phyloP scores from a whole-genome alignment of 1,284 basidiomycete species.

The Fomes fomentarius region DNA sequence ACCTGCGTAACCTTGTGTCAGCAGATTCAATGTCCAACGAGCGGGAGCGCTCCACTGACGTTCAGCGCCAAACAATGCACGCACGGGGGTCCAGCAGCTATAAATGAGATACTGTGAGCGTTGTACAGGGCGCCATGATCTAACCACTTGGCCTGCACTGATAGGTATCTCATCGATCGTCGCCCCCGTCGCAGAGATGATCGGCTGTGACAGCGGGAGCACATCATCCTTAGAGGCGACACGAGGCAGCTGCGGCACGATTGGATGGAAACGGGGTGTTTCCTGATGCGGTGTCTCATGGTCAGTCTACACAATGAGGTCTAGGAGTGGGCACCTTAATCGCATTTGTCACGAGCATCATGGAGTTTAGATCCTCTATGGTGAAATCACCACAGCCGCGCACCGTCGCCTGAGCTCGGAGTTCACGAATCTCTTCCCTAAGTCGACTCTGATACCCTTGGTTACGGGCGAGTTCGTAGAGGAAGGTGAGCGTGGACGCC shows the following conservation, averaged over 20 bases:
- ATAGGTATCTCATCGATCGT: conserved; percentile 38
- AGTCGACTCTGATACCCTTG: no score
- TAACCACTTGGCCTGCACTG: conserved; percentile 41
- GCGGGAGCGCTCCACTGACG: conserved; percentile 22
- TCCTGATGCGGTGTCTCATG: conserved; percentile 34
- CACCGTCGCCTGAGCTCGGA: no score
- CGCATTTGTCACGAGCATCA: conserved; percentile 23
- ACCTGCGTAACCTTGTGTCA: conserved; percentile 34
- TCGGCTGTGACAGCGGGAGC: conserved; percentile 44
- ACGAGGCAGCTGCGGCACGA: conserved; percentile 35
- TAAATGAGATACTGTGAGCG: no score
- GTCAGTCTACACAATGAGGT: no score
- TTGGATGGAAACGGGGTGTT: conserved; percentile 41
- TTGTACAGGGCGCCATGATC: no score
- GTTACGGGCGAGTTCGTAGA: no score
- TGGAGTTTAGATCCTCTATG: conserved; percentile 33
- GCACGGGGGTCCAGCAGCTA: conserved; percentile 32
- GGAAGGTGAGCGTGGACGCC: no score
- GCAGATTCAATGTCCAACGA: background rate
- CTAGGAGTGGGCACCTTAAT: conserved; percentile 15
- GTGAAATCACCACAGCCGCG: conserved; percentile 31
- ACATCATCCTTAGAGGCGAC: conserved; percentile 37
- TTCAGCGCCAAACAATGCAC: conserved; percentile 40
- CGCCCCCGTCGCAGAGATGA: conserved; percentile 36
- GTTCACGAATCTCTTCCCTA: no score